Evolutionary conservation across 306 rosid genomes (phyloP).

Genomic region (Lathyrus tuberosus): DNA sequence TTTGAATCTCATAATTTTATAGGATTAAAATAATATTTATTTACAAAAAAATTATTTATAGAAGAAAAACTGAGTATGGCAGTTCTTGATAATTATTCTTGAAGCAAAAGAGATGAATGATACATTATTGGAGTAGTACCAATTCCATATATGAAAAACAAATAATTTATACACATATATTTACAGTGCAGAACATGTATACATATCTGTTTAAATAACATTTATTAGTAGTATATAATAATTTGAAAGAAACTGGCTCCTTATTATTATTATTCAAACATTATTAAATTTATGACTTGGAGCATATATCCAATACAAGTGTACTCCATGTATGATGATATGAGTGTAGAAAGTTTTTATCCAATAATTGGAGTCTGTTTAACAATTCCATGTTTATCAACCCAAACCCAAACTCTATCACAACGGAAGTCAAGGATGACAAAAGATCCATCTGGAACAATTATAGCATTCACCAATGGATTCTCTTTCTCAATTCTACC

Average conservation of each 20-base stretch:
- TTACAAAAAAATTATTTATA: too few species aligned
- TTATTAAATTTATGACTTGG: constrained; percentile 1
- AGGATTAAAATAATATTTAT: too few species aligned
- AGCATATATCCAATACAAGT: background rate
- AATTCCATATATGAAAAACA: too few species aligned
- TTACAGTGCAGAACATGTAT: background rate
- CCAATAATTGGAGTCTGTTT: background rate
- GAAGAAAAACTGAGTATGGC: too few species aligned
- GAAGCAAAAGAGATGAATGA: too few species aligned
- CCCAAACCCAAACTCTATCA: constrained; percentile 59
- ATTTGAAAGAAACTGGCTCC: background rate
- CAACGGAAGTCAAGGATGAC: constrained; percentile 39
- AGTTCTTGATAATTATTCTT: too few species aligned
- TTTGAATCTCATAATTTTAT: too few species aligned
- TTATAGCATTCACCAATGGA: constrained; percentile 39
- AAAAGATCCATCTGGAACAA: constrained; percentile 29
- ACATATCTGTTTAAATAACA: background rate
- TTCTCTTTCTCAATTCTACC: constrained; percentile 54
- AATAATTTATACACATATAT: background rate
- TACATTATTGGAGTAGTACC: too few species aligned
- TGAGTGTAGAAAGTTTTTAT: background rate
- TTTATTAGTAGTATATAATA: background rate
- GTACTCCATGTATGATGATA: background rate
- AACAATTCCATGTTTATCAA: constrained; percentile 39
- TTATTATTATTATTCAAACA: background rate